Conservation (phyloP, 1,284 basidiomycete genomes). For the Moesziomyces sp. region DNA sequence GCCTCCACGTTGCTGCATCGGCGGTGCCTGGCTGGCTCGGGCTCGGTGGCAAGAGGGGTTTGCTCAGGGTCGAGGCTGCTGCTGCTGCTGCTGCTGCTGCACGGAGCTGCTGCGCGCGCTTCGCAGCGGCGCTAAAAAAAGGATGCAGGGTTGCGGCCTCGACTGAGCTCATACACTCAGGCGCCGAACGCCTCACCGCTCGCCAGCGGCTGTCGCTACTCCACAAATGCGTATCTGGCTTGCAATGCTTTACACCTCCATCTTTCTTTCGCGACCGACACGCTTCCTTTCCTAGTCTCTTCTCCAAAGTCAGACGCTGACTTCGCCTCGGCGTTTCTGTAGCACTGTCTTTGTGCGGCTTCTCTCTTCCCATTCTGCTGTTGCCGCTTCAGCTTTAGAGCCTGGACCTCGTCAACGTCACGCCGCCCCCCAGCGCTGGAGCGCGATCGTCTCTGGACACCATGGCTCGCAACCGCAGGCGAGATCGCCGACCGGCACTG, state of each 20-base stretch:
- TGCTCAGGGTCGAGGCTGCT: background rate
- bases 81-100: too few species aligned
- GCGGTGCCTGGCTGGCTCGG: background rate
- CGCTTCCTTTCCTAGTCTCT: background rate
- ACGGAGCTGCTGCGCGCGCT: background rate
- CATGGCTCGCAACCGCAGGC: constrained; percentile 14
- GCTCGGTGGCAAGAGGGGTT: background rate
- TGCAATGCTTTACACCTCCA: background rate
- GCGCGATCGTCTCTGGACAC: background rate
- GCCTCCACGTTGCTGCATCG: too few species aligned
- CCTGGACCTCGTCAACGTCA: background rate
- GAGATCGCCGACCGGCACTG: background rate
- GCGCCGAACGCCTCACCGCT: too few species aligned
- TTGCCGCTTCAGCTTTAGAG: background rate
- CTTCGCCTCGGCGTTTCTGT: too few species aligned
- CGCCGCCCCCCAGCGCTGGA: background rate
- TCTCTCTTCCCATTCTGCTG: background rate
- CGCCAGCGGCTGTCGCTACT: background rate
- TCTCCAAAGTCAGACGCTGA: background rate
- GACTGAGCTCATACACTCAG: background rate
- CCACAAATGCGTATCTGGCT: background rate
- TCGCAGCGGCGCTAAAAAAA: background rate
- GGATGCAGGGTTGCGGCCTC: background rate
- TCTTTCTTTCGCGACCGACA: background rate
- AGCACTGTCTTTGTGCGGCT: background rate